Conservation (phyloP, 129 eudicot species). For the Flaveria ramosissima region DNA sequence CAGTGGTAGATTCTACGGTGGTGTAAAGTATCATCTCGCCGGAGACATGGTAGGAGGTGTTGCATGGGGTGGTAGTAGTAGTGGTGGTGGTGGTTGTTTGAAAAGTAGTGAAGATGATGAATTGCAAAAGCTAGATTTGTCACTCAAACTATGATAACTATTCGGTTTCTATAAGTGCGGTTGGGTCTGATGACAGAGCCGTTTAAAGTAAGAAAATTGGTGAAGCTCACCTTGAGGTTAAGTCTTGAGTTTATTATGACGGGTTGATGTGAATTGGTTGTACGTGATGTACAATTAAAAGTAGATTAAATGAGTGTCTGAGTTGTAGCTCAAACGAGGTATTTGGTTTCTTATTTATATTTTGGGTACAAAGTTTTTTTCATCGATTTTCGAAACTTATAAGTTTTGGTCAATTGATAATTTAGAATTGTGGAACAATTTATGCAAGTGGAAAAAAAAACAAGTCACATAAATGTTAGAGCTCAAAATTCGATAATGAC, state of each 20-base stretch:
- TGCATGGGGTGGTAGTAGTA: conserved; percentile 41
- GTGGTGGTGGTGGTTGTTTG: conserved; percentile 18
- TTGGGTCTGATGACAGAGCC: no score
- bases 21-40: conserved; percentile 28
- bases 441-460: no score
- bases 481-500: no score
- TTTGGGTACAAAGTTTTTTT: not conserved
- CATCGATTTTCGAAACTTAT: not conserved
- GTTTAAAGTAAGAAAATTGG: no score
- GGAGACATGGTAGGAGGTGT: conserved; percentile 34
- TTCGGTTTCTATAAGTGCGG: not conserved
- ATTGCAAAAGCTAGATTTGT: conserved; percentile 62
- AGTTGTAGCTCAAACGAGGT: no score
- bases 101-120: conserved; percentile 48
- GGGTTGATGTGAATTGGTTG: no score
- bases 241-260: no score
- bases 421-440: not conserved
- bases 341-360: not conserved
- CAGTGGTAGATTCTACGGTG: not conserved
- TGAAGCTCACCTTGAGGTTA: no score
- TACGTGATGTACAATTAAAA: no score
- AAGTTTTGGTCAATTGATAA: not conserved
- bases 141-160: conserved; percentile 57
- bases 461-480: no score
- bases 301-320: no score